A percentile compares a stretch with the other conserved stretches of the same genome.
These are phyloP conservation scores for Hanseniaspora occidentalis DNA, from an alignment of 805 yeast genomes.

Conservation along the genomic window DNA sequence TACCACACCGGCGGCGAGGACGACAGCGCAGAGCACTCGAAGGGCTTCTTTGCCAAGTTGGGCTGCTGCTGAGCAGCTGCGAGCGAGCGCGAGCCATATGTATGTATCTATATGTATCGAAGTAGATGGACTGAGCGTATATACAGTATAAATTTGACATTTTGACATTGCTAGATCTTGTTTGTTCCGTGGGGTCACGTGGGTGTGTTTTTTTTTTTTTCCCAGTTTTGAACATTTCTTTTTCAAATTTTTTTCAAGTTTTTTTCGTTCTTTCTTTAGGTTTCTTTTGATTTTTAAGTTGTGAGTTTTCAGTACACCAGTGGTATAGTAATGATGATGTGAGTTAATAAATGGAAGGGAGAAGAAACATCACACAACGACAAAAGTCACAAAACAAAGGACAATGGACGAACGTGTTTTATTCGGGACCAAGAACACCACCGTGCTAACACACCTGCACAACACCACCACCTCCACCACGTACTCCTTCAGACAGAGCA, in stretches of 20 bases:
- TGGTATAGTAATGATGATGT: too few species aligned
- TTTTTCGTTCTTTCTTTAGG: too few species aligned
- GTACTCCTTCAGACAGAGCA: background rate
- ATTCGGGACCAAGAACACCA: background rate
- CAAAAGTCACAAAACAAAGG: background rate
- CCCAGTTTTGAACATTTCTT: background rate
- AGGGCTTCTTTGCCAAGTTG: conserved; percentile 23
- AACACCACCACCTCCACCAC: background rate
- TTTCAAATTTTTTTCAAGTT: background rate
- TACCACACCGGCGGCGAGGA: conserved; percentile 10
- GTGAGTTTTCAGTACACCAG: too few species aligned
- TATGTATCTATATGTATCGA: too few species aligned
- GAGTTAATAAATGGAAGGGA: too few species aligned
- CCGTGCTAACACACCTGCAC: background rate
- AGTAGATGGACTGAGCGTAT: background rate
- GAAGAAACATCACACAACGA: background rate
- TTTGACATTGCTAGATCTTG: background rate
- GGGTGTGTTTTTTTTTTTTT: too few species aligned
- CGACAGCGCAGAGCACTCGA: conserved; percentile 14
- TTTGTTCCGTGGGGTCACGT: too few species aligned
- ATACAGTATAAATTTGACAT: too few species aligned
- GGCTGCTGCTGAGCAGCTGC: conserved; percentile 19
- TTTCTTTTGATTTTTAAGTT: too few species aligned
- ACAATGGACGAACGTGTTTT: conserved; percentile 1
- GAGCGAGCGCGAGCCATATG: too few species aligned